Percentiles rank a stretch among this genome's conserved stretches.
phyloP scores from a whole-genome alignment of 2,329 filamentous ascomycete species.

The Phyllosticta paracitricarpa region DNA sequence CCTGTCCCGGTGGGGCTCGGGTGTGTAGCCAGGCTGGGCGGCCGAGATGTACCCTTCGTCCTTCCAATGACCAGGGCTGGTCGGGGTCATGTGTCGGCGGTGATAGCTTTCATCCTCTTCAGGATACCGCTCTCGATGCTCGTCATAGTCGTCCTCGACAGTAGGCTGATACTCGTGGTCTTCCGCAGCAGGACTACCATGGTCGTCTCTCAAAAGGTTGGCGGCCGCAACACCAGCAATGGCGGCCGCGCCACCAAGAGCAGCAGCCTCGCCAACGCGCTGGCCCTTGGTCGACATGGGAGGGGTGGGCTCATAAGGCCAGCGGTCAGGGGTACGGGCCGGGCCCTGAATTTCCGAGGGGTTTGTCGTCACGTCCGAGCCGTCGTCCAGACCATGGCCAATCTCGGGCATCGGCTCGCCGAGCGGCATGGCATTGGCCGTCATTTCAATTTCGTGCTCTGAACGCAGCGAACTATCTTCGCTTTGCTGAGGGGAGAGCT shows the following conservation, averaged over 20 bases:
- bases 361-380: slow-evolving; percentile 67
- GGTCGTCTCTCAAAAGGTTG: slow-evolving; percentile 17
- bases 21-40: slow-evolving; percentile 45
- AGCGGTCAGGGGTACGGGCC: slow-evolving; percentile 42
- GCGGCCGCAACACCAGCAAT: slow-evolving; percentile 42
- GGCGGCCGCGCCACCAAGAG: slow-evolving; percentile 44
- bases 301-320: slow-evolving; percentile 48
- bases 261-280: slow-evolving; percentile 26
- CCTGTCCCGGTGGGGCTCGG: slow-evolving; percentile 34
- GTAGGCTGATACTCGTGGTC: slow-evolving; percentile 25
- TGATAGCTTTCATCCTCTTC: slow-evolving; percentile 13
- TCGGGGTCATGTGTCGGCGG: slow-evolving; percentile 15
- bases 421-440: slow-evolving; percentile 60
- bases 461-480: slow-evolving; percentile 35
- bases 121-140: slow-evolving; percentile 20
- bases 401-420: slow-evolving; percentile 65
- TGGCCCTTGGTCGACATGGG: slow-evolving; percentile 22
- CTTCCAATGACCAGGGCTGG: slow-evolving; percentile 48
- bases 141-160: slow-evolving; percentile 29
- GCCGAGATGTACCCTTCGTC: slow-evolving; percentile 90
- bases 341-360: slow-evolving; percentile 74
- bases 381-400: slow-evolving; percentile 51
- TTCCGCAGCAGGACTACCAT: slow-evolving; percentile 17
- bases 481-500: slow-evolving; percentile 46
- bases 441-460: slow-evolving; percentile 46